These are phyloP conservation scores for Sporothrix humicola DNA, from an alignment of 2,329 filamentous ascomycete species.

Conservation along the genomic window DNA sequence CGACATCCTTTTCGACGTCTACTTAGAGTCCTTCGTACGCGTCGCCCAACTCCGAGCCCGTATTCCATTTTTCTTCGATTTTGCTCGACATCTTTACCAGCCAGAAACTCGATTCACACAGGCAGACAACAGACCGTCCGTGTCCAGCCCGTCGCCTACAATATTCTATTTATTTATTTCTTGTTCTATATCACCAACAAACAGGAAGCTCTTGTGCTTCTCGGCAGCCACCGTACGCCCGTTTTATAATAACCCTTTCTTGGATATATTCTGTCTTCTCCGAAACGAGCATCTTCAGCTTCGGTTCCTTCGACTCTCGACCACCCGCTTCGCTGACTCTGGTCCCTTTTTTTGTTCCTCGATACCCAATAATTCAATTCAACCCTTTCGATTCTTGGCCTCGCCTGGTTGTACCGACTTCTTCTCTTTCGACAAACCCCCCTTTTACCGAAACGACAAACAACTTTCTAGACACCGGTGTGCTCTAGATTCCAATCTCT, in stretches of 20 bases:
- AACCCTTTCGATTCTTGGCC: constrained; percentile 30
- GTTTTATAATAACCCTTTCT: constrained; percentile 24
- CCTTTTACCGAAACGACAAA: not conserved
- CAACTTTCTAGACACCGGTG: constrained; percentile 16
- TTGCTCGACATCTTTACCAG: constrained; percentile 10
- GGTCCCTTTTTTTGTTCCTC: constrained; percentile 30
- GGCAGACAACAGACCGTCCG: constrained; percentile 1
- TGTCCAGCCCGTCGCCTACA: constrained; percentile 19
- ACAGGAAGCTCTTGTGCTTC: not conserved
- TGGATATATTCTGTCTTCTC: constrained; percentile 18
- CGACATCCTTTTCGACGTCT: not conserved
- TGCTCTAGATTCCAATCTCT: constrained; percentile 9
- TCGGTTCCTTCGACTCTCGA: constrained; percentile 23
- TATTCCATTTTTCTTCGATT: not conserved
- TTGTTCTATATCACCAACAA: constrained; percentile 15
- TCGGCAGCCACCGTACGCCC: not conserved
- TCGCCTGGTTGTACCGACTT: constrained; percentile 16
- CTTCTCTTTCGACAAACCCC: constrained; percentile 14
- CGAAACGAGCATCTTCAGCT: constrained; percentile 10
- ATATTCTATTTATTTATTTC: constrained; percentile 4
- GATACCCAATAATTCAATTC: constrained; percentile 32
- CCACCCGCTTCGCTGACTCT: constrained; percentile 16
- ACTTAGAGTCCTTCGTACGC: not conserved
- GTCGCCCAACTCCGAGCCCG: constrained; percentile 4
- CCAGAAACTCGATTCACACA: constrained; percentile 16